These are phyloP conservation scores for Fusarium ambrosium DNA, from an alignment of 2,329 filamentous ascomycete genomes.

Conservation along the genomic window DNA sequence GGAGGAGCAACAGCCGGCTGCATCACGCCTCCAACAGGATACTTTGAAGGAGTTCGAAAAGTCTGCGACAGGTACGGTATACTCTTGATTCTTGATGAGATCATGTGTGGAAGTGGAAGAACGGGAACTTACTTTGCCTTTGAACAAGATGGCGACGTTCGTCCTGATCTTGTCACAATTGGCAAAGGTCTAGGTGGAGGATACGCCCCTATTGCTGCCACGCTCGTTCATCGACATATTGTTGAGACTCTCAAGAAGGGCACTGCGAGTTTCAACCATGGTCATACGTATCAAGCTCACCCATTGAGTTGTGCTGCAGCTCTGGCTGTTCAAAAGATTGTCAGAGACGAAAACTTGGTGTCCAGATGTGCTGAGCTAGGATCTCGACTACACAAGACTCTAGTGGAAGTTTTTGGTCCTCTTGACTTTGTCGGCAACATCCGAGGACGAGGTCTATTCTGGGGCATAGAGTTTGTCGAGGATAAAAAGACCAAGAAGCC, in stretches of 20 bases:
- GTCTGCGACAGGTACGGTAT: slow-evolving; percentile 80
- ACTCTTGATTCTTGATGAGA: slow-evolving; percentile 83
- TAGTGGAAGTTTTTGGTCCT: slow-evolving; percentile 58
- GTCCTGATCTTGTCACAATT: slow-evolving; percentile 74
- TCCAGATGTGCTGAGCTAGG: slow-evolving; percentile 71
- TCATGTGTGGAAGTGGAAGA: slow-evolving; percentile 78
- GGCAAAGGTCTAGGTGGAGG: slow-evolving; percentile 77
- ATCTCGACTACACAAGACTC: slow-evolving; percentile 56
- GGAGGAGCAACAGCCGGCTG: slow-evolving; percentile 78
- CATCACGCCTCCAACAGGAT: slow-evolving; percentile 74
- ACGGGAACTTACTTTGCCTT: slow-evolving; percentile 72
- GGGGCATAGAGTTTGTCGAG: slow-evolving; percentile 62
- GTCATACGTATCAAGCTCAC: slow-evolving; percentile 74
- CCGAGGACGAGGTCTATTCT: slow-evolving; percentile 69
- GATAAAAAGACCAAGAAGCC: slow-evolving; percentile 53
- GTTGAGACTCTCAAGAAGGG: slow-evolving; percentile 58
- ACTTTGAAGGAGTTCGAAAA: slow-evolving; percentile 75
- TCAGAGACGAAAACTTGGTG: slow-evolving; percentile 69
- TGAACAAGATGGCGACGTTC: slow-evolving; percentile 67
- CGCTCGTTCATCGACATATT: slow-evolving; percentile 68
- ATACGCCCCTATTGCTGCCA: slow-evolving; percentile 71
- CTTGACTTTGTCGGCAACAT: slow-evolving; percentile 71
- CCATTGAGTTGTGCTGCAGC: slow-evolving; percentile 72
- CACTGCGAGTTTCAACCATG: slow-evolving; percentile 61
- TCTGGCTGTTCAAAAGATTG: slow-evolving; percentile 72